These are phyloP conservation scores for Dacryopinax primogenitus DNA, from an alignment of 768 basidiomycete species.

Conservation along the genomic window DNA sequence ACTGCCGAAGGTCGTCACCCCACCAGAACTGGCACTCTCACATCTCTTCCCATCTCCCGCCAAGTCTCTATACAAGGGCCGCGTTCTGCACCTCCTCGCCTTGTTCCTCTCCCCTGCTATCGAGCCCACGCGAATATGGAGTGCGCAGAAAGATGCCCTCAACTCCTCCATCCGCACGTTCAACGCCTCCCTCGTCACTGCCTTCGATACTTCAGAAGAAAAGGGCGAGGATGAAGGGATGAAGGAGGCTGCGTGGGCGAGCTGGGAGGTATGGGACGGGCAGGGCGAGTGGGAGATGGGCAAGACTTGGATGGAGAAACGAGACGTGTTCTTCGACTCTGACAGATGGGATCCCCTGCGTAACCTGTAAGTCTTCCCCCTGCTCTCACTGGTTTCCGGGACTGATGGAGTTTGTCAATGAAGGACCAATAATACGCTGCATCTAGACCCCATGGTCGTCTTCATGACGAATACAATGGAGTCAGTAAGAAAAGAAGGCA, in stretches of 20 bases:
- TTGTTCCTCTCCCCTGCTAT: conserved; percentile 58
- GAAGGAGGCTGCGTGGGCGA: conserved; percentile 66
- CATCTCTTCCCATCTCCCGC: conserved; percentile 35
- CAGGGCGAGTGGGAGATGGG: conserved; percentile 75
- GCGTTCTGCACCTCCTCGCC: conserved; percentile 56
- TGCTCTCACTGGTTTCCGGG: conserved; percentile 11
- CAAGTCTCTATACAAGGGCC: conserved; percentile 46
- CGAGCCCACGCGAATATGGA: conserved; percentile 60
- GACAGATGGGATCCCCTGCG: conserved; percentile 65
- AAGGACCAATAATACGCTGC: conserved; percentile 49
- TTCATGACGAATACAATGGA: conserved; percentile 63
- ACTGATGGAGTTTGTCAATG: neutral
- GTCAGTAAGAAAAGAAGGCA: conserved; percentile 60
- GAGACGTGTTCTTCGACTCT: conserved; percentile 84
- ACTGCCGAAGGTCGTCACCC: conserved; percentile 41
- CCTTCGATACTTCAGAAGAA: conserved; percentile 78
- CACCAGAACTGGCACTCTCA: conserved; percentile 56
- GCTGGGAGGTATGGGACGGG: conserved; percentile 67
- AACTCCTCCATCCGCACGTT: conserved; percentile 76
- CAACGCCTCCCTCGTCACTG: conserved; percentile 70
- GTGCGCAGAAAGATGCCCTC: conserved; percentile 47
- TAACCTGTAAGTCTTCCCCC: conserved; percentile 36
- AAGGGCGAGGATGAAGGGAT: conserved; percentile 59
- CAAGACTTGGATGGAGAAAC: conserved; percentile 89
- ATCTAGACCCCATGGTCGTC: conserved; percentile 86